Base-by-base conservation (phyloP, 2,329 filamentous ascomycete species). In the Xylariaceae sp. region DNA sequence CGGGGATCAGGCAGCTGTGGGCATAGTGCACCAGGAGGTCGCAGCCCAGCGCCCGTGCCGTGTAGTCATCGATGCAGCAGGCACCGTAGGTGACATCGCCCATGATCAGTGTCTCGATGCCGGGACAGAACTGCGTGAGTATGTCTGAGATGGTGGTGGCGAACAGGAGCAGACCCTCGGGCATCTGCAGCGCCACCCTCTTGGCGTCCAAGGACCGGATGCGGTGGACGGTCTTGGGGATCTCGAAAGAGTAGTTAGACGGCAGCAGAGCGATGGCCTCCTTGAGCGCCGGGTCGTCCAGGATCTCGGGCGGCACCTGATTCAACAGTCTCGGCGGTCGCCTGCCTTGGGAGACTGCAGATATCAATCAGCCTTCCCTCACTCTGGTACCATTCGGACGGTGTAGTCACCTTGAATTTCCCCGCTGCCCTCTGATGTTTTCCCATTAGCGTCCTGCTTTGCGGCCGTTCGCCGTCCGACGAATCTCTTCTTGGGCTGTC, bases 11-110 rank as follows among this genome's bases (percentile, higher is more conserved):
- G 51, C 92, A 98, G 55, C 85, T 93, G 63, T 98, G 92, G 1
- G 92, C 92, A 56, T 98, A 98, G 63, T 98, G 92, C 2, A 98
- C 85, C 8, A 98, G 70, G 5, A 98, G 67, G 50, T 98, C 92
- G 57, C 92, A 98, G 2, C 88, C 92, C 15, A 98, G 72, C 1
- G 93, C 92, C 28, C 90, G 72, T 2, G 92, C 93, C 0, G 92
- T 98, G 63, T 93, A 98, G 63, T 98, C 92, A 57, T 98, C 92
- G 50, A 98, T 95, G 56, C 92, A 98, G 67, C 92, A 98, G 15
- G 92, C 92, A 43, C 92, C 92, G 58, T 98, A 98, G 1, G 92
- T 98, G 27, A 98, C 92, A 57, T 98, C 92, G 40, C 92, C 92
- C 92, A 98, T 98, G 58, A 98, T 98, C 34, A 96, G 70, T 2